These are phyloP conservation scores for Oidium heveae DNA, from an alignment of 2,329 filamentous ascomycete species.

Conservation along the genomic window DNA sequence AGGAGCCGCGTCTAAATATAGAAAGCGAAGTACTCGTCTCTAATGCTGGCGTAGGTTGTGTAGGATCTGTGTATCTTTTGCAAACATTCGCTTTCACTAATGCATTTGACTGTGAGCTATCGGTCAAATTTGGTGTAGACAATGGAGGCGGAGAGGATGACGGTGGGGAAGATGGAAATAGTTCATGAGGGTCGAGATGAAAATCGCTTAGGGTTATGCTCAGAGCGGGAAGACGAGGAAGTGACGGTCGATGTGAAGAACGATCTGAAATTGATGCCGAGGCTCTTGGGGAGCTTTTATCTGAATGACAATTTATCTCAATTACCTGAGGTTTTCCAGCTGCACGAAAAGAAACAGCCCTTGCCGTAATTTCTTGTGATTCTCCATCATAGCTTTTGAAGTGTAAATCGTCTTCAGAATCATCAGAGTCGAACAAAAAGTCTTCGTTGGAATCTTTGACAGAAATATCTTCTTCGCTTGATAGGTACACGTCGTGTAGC, in stretches of 20 bases:
- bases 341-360: constrained; percentile 32
- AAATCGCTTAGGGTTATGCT: neutral
- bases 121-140: neutral
- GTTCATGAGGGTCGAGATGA: neutral
- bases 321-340: constrained; percentile 27
- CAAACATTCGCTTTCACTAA: neutral
- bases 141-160: neutral
- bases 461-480: constrained; percentile 39
- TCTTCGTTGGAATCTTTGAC: constrained; percentile 35
- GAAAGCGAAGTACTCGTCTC: neutral
- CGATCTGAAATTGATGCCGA: neutral
- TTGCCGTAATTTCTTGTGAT: constrained; percentile 27
- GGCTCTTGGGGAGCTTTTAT: neutral
- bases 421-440: constrained; percentile 20
- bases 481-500: constrained; percentile 36
- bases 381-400: constrained; percentile 8
- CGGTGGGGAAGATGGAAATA: neutral
- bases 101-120: neutral
- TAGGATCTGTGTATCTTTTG: neutral
- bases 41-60: neutral
- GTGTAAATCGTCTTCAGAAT: constrained; percentile 13
- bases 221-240: neutral
- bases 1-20: neutral
- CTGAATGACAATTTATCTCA: constrained; percentile 3
- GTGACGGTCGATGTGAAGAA: neutral